A percentile compares a stretch with the other conserved stretches of the same genome.
Evolutionary conservation across 2,329 filamentous ascomycete species (phyloP).

Genomic region (Phaeophleospora eucalypticola): DNA sequence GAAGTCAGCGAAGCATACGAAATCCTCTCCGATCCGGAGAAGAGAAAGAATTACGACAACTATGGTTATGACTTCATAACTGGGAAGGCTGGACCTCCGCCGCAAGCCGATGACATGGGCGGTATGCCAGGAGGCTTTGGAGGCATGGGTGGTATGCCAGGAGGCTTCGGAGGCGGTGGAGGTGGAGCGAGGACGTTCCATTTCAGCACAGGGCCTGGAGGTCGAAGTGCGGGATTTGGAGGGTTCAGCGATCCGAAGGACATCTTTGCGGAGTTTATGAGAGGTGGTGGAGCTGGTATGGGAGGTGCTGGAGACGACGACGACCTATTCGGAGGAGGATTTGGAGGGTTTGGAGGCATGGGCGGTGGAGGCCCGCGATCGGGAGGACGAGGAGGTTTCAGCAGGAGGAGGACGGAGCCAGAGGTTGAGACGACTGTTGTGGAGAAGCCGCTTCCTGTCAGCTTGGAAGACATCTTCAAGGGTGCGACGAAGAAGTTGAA

Average conservation of each 20-base stretch:
- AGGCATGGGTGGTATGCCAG: slow-evolving; percentile 40
- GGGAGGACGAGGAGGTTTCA: slow-evolving; percentile 38
- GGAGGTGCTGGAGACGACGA: slow-evolving; percentile 48
- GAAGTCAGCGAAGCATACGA: slow-evolving; percentile 97
- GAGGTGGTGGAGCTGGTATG: slow-evolving; percentile 50
- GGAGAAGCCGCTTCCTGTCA: slow-evolving; percentile 74
- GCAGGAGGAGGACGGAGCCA: slow-evolving; percentile 41
- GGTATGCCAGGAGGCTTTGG: slow-evolving; percentile 57
- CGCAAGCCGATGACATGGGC: slow-evolving; percentile 42
- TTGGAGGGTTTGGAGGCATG: slow-evolving; percentile 39
- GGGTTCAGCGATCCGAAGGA: slow-evolving; percentile 77
- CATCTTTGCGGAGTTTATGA: slow-evolving; percentile 82
- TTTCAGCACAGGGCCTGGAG: slow-evolving; percentile 56
- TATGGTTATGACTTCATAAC: slow-evolving; percentile 86
- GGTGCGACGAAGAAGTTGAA: slow-evolving; percentile 96
- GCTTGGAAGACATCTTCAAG: slow-evolving; percentile 82
- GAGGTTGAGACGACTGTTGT: slow-evolving; percentile 88
- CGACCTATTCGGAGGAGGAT: slow-evolving; percentile 50
- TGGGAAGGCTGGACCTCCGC: slow-evolving; percentile 41
- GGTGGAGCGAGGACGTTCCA: slow-evolving; percentile 56
- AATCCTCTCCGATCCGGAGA: slow-evolving; percentile 94
- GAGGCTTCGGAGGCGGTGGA: slow-evolving; percentile 43
- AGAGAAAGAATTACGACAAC: slow-evolving; percentile 91
- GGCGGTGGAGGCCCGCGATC: slow-evolving; percentile 38
- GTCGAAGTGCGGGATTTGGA: slow-evolving; percentile 60